Base-by-base conservation (phyloP, 768 basidiomycete species). In the Austroboletus festivus region DNA sequence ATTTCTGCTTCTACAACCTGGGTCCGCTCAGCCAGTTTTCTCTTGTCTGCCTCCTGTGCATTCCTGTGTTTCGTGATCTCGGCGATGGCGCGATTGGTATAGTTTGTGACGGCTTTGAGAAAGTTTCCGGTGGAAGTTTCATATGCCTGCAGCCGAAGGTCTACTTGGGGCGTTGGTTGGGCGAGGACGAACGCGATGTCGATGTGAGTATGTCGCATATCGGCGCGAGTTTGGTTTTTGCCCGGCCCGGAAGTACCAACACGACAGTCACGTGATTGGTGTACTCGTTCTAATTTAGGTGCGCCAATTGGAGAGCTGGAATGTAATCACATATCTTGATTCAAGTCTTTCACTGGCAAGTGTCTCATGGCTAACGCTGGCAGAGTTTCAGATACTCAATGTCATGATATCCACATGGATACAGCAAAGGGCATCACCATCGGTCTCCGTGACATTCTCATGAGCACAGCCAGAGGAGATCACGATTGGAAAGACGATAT, bases 351-450 rank as follows among this genome's bases (percentile, higher is more conserved):
- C 16, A 20, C 23, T 38, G 9, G 21, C 38, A 24, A 37, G 38
- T 39, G 37, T 22, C 4, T 45, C 48, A 63, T 62, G 58, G 37
- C 43, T 13, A 49, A 53, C 23, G n/a, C 37, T 18, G 41, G 30
- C 18, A 55, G 54, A 19, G 23, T 7, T 16, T 51, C 47, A 16
- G 54, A 67, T 20, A 54, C 67, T 18, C 61, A 64, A 40, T 68
- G 71, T 56, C 72, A 67, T 46, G 87, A 91, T 62, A 71, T 88
- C 6, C 83, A 83, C 61, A 91, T 92, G 90, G 80, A 82, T 54
- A 89, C 91, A 1, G 81, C 87, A 23, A 89, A 82, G 63, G 82
- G 78, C 15, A 57, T 79, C 30, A 76, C 77, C 12, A 50, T 70
- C 5, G 62, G 73, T 47, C 63, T 73, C 40, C 71, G 71, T 38